These are phyloP conservation scores for Aspergillus fructus DNA, from an alignment of 2,329 filamentous ascomycete genomes.

Conservation along the genomic window DNA sequence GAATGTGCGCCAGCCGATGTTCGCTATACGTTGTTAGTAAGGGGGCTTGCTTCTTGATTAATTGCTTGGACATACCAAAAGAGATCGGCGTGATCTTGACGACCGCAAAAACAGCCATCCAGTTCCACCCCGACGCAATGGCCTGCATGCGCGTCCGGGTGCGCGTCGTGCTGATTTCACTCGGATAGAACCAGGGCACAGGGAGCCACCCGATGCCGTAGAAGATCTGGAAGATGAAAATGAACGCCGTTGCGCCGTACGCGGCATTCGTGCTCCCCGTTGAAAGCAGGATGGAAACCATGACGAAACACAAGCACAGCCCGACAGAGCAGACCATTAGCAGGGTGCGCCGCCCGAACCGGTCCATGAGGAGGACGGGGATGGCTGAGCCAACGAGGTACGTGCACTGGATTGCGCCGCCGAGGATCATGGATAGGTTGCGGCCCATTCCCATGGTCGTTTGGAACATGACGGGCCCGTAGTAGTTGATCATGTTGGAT, in stretches of 20 bases:
- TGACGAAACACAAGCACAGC: slow-evolving; percentile 45
- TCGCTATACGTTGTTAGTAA: slow-evolving; percentile 24
- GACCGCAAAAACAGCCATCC: slow-evolving; percentile 37
- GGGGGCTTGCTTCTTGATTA: slow-evolving; percentile 4
- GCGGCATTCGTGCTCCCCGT: slow-evolving; percentile 30
- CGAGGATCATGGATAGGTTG: slow-evolving; percentile 54
- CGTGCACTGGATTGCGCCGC: slow-evolving; percentile 44
- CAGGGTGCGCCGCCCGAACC: slow-evolving; percentile 42
- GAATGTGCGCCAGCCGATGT: slow-evolving; percentile 32
- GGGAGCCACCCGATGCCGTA: slow-evolving; percentile 46
- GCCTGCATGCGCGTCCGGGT: slow-evolving; percentile 42
- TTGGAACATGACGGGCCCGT: slow-evolving; percentile 42
- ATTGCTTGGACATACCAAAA: slow-evolving; percentile 13
- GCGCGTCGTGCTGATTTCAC: slow-evolving; percentile 43
- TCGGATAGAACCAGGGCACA: slow-evolving; percentile 46
- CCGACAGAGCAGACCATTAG: slow-evolving; percentile 44
- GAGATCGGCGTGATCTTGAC: slow-evolving; percentile 29
- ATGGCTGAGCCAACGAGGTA: slow-evolving; percentile 44
- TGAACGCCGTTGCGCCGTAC: slow-evolving; percentile 44
- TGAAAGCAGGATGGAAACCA: slow-evolving; percentile 42
- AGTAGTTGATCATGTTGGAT: slow-evolving; percentile 43
- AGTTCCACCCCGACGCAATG: slow-evolving; percentile 39
- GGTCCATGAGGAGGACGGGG: slow-evolving; percentile 44
- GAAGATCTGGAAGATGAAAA: slow-evolving; percentile 49
- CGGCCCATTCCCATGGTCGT: slow-evolving; percentile 41